phyloP scores from a whole-genome alignment of 345 rosid species.

The Sisymbrium irio region DNA sequence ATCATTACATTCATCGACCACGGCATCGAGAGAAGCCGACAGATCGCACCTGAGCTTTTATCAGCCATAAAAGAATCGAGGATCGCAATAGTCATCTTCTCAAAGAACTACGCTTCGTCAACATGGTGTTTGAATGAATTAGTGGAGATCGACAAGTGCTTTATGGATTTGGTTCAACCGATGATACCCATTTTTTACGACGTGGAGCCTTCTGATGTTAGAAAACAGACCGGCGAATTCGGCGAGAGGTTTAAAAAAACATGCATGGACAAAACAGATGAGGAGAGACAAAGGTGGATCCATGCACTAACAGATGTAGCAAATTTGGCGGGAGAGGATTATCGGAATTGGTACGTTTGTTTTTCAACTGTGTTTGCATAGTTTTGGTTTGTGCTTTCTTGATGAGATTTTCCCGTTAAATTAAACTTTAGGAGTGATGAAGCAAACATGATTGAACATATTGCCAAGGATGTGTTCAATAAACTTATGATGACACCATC shows the following conservation, averaged over 20 bases:
- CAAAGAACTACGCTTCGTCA: background rate
- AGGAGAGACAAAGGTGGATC: background rate
- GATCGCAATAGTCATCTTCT: background rate
- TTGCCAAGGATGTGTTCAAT: slow-evolving; percentile 5
- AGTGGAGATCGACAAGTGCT: background rate
- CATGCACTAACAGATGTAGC: background rate
- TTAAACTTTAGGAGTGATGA: background rate
- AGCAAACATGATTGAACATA: slow-evolving; percentile 18
- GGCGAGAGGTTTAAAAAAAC: background rate
- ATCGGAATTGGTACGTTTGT: background rate
- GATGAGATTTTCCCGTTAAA: background rate
- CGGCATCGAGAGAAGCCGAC: background rate
- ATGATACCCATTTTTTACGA: slow-evolving; percentile 14
- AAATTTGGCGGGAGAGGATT: slow-evolving; percentile 14
- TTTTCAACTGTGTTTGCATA: background rate
- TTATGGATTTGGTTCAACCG: background rate
- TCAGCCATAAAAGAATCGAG: background rate
- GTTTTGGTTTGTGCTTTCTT: background rate
- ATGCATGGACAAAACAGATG: background rate
- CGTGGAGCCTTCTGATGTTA: slow-evolving; percentile 16
- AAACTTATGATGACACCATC: background rate
- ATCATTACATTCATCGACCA: background rate
- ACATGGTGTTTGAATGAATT: background rate
- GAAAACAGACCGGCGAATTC: background rate
- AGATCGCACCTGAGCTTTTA: background rate